Evolutionary conservation across 1,284 basidiomycete genomes (phyloP), one percentile per base, ranked within the genome.

Genomic region (Tilletiopsis washingtonensis): DNA sequence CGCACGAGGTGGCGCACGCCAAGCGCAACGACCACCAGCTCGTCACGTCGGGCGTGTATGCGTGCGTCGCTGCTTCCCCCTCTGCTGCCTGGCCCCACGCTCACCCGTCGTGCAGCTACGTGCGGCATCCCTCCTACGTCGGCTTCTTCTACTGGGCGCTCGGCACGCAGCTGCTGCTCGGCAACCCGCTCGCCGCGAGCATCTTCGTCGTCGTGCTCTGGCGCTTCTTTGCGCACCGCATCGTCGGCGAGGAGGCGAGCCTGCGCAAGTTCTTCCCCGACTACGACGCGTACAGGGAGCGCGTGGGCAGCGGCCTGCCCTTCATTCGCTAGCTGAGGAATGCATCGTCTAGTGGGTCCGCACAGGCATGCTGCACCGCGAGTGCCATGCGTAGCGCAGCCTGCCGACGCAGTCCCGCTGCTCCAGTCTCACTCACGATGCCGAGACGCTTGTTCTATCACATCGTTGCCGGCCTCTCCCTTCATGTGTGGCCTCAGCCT

Each of bases 61-160:
- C 54, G 32, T 66, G 36, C 40, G 57, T 54, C 12, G 4, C n/a
- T 15, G n/a, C n/a, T n/a, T n/a, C n/a, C n/a, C n/a, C n/a, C n/a
- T n/a, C n/a, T n/a, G 19, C 5, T n/a, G 27, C 20, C 24, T 36
- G 40, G 14, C 19, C 53, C 51, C 4, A 42, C 4, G 15, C 17
- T 26, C 21, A 17, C 24, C 26, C 21, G 25, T 45, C 21, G 14
- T 43, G 7, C 60, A 91, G 88, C 21, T 88, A 82, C 80, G 86
- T 84, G 52, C 83, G 94, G 4, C 94, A 99, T 74, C 94, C 94
- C 7, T 94, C 91, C 0, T 99, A 99, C 65, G 82, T 88, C 0
- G 94, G 93, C 3, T 99, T 98, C 78, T 94, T 87, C 75, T 97
- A 93, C 74, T 98, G 93, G 93, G 91, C 91, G 0, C 66, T 98